These are phyloP conservation scores for Triticum monococcum DNA, from an alignment of 176 grass and related monocot genomes.

Conservation along the genomic window DNA sequence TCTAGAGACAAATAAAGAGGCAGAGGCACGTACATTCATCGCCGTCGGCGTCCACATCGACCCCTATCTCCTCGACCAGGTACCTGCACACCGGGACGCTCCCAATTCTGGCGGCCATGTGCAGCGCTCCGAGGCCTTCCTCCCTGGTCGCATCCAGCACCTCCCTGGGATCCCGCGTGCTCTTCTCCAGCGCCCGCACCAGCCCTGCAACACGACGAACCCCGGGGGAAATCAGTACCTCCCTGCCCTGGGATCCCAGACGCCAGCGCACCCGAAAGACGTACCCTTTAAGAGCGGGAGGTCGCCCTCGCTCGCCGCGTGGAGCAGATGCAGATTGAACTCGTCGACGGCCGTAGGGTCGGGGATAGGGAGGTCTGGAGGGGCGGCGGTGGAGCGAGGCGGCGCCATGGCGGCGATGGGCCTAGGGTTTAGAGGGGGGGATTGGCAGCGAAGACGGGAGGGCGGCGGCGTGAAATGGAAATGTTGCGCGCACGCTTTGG, in stretches of 20 bases:
- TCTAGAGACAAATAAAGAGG: no score
- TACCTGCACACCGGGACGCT: not conserved
- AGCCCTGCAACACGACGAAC: not conserved
- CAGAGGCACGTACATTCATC: not conserved
- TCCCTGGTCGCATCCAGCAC: not conserved
- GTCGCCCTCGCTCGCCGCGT: constrained; percentile 13
- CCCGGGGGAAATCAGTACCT: not conserved
- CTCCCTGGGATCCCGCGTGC: not conserved
- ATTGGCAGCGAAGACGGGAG: no score
- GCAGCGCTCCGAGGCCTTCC: not conserved
- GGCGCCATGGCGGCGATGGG: no score
- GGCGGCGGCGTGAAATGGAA: no score
- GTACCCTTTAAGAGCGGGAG: not conserved
- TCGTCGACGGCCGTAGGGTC: not conserved
- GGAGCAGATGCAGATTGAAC: constrained; percentile 4
- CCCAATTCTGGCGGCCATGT: not conserved
- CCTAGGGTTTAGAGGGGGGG: no score
- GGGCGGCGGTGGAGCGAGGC: no score
- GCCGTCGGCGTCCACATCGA: not conserved
- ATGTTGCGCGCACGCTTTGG: no score
- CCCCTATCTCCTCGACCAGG: not conserved
- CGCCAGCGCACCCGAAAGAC: not conserved
- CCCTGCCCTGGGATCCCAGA: not conserved
- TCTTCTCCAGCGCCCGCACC: not conserved
- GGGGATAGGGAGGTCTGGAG: no score